Evolutionary conservation across 2,329 filamentous ascomycete species (phyloP).

Genomic region (Triangularia setosa): DNA sequence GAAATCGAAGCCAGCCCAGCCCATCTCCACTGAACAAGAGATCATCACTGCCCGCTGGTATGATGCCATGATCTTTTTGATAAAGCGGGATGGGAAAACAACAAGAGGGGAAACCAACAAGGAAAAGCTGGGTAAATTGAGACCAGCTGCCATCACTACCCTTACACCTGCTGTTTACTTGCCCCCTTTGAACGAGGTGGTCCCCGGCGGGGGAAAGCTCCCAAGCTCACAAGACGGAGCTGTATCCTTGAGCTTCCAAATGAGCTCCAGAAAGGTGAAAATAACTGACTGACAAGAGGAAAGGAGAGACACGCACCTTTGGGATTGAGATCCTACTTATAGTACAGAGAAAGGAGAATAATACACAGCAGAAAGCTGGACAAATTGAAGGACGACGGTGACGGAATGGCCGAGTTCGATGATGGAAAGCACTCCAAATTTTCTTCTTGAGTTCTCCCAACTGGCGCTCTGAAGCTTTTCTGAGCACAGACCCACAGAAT

Average conservation of each 20-base stretch:
- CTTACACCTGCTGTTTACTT: background rate
- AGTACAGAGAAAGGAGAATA: background rate
- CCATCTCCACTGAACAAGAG: conserved; percentile 3
- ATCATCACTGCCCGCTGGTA: conserved; percentile 3
- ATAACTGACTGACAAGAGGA: background rate
- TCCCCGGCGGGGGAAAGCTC: background rate
- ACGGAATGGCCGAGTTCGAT: conserved; percentile 2
- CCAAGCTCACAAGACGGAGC: background rate
- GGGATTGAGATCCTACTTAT: conserved; percentile 2
- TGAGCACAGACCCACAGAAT: conserved; percentile 12
- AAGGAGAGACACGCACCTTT: conserved; percentile 16
- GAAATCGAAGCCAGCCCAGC: background rate
- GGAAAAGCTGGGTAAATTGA: background rate
- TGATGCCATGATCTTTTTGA: background rate
- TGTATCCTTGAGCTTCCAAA: background rate
- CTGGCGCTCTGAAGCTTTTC: background rate
- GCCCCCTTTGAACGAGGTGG: background rate
- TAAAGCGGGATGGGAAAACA: background rate
- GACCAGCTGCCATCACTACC: background rate
- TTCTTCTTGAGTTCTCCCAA: background rate
- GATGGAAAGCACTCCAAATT: conserved; percentile 9
- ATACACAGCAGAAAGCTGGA: conserved; percentile 12
- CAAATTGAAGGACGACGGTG: conserved; percentile 17
- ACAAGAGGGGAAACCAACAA: background rate
- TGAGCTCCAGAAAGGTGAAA: background rate